Evolutionary conservation across 495 filamentous ascomycete species (phyloP).

Genomic region (Aspergillus mulundensis): DNA sequence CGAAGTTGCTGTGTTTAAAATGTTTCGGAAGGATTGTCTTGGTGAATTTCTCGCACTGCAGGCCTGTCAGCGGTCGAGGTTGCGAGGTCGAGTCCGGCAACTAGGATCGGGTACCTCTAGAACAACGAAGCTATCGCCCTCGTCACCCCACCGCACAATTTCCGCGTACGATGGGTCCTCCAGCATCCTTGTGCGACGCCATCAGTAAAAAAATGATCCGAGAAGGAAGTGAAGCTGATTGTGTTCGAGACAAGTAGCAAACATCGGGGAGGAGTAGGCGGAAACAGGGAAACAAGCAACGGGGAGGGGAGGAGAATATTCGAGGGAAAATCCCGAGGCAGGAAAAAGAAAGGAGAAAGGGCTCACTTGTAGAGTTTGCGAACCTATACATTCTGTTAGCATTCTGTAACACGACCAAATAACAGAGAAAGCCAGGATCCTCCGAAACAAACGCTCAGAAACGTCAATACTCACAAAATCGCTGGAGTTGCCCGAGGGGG

Average conservation of each 20-base stretch:
- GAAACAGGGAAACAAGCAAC: slow-evolving; percentile 8
- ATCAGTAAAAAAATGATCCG: slow-evolving; percentile 7
- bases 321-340: slow-evolving; percentile 12
- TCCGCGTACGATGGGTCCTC: slow-evolving; percentile 90
- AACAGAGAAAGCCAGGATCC: slow-evolving; percentile 3
- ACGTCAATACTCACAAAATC: slow-evolving; percentile 62
- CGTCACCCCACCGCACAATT: slow-evolving; percentile 93
- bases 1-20: slow-evolving; percentile 99
- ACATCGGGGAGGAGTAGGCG: slow-evolving; percentile 13
- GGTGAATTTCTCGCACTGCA: slow-evolving; percentile 94
- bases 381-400: slow-evolving; percentile 59
- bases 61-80: slow-evolving; percentile 2
- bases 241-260: background rate
- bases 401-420: slow-evolving; percentile 15
- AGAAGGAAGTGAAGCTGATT: background rate
- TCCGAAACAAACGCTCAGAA: slow-evolving; percentile 4
- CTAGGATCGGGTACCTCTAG: slow-evolving; percentile 65
- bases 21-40: slow-evolving; percentile 96
- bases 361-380: slow-evolving; percentile 96
- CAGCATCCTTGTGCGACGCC: slow-evolving; percentile 68
- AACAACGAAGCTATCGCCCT: slow-evolving; percentile 94
- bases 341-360: slow-evolving; percentile 15
- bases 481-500: slow-evolving; percentile 66
- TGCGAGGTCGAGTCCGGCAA: slow-evolving; percentile 4
- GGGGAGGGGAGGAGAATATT: slow-evolving; percentile 9